A percentile compares a stretch with the other conserved stretches of the same genome.
These are phyloP conservation scores for Fusarium austroafricanum DNA, from an alignment of 2,329 filamentous ascomycete genomes.

Conservation along the genomic window DNA sequence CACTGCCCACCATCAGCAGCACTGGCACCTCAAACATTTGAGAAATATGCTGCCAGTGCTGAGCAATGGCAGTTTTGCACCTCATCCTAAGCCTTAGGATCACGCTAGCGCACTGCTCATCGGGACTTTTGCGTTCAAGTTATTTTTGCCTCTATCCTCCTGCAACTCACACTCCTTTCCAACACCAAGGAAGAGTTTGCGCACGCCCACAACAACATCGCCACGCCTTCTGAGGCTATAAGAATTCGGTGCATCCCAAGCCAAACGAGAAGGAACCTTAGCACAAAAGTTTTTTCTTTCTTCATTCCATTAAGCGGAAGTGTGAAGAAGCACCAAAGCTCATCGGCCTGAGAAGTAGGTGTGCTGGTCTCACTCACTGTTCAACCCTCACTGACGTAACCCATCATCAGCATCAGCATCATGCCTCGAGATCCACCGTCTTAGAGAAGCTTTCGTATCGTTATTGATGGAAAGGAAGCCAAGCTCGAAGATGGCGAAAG, in stretches of 20 bases:
- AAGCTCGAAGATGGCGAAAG: neutral
- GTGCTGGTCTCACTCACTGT: fast-evolving
- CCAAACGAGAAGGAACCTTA: fast-evolving
- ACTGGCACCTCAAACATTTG: too few relatives aligned
- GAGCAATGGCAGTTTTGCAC: too few relatives aligned
- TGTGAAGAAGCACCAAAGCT: fast-evolving
- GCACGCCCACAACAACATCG: fast-evolving
- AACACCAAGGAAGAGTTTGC: fast-evolving
- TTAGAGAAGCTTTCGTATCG: fast-evolving
- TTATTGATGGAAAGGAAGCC: neutral
- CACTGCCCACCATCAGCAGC: too few relatives aligned
- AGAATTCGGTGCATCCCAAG: fast-evolving
- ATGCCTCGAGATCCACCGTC: neutral
- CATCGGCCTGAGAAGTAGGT: neutral
- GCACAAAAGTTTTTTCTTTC: fast-evolving
- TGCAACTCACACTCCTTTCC: neutral
- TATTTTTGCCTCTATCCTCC: fast-evolving
- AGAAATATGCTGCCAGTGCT: too few relatives aligned
- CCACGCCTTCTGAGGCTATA: fast-evolving
- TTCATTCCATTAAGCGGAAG: fast-evolving
- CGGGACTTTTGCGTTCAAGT: too few relatives aligned
- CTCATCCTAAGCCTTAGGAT: neutral
- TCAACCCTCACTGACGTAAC: neutral
- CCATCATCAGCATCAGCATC: neutral
- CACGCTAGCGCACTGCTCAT: neutral